These are phyloP conservation scores for Trichoderma lentiforme DNA, from an alignment of 2,329 filamentous ascomycete genomes.

Conservation along the genomic window DNA sequence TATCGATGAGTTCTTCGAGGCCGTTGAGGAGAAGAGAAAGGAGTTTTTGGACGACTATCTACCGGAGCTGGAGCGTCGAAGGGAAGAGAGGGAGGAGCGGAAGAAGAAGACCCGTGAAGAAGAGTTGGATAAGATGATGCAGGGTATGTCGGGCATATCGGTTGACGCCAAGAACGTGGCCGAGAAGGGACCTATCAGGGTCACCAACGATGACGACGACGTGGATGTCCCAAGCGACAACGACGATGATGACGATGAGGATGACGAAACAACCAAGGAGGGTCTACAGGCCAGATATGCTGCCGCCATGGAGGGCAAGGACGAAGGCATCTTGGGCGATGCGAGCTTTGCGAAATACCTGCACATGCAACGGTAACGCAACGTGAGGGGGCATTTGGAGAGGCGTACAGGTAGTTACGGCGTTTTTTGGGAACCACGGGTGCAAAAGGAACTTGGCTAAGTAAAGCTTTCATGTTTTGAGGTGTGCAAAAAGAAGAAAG, in stretches of 20 bases:
- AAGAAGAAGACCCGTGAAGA: constrained; percentile 70
- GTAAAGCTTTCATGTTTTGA: background rate
- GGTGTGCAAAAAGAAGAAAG: background rate
- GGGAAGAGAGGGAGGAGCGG: constrained; percentile 69
- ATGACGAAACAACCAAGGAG: constrained; percentile 59
- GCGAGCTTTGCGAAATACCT: constrained; percentile 63
- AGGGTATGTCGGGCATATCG: constrained; percentile 86
- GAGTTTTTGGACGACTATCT: constrained; percentile 91
- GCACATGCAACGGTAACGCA: constrained; percentile 40
- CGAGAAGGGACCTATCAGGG: constrained; percentile 37
- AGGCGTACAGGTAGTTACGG: background rate
- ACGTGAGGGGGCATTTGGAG: background rate
- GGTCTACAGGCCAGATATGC: constrained; percentile 74
- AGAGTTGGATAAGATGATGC: constrained; percentile 91
- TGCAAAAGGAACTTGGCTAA: constrained; percentile 7
- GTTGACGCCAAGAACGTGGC: constrained; percentile 26
- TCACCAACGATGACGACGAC: constrained; percentile 45
- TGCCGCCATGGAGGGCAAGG: constrained; percentile 63
- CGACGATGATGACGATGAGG: constrained; percentile 57
- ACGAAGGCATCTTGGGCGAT: constrained; percentile 49
- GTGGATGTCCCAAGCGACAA: constrained; percentile 56
- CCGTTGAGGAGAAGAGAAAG: constrained; percentile 78
- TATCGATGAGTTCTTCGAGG: constrained; percentile 88
- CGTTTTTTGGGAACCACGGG: constrained; percentile 3
- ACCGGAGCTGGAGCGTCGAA: constrained; percentile 80